Conservation (phyloP, 78 protist species). For the Trichosphaerium sp. region DNA sequence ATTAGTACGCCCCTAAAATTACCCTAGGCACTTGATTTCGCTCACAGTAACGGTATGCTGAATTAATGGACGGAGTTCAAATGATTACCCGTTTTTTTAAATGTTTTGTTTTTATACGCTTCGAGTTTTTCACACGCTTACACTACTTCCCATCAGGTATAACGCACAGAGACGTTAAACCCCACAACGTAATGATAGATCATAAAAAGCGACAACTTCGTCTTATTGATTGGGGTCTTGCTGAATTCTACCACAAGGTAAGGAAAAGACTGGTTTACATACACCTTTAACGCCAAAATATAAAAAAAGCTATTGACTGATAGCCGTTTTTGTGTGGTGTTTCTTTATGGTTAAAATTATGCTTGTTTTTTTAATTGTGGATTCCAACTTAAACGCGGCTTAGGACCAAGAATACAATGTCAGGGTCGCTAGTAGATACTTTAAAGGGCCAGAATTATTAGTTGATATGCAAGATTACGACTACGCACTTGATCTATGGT, state of each 20-base stretch:
- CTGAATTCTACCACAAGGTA: slow-evolving; percentile 98
- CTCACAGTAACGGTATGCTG: slow-evolving; percentile 7
- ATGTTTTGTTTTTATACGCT: neutral
- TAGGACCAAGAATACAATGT: slow-evolving; percentile 92
- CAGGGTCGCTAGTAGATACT: slow-evolving; percentile 99
- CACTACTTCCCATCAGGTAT: slow-evolving; percentile 61
- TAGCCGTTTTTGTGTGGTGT: too few species aligned
- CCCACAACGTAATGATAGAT: slow-evolving; percentile 96
- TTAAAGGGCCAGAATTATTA: slow-evolving; percentile 95
- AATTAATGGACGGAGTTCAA: too few species aligned
- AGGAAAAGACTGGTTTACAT: too few species aligned
- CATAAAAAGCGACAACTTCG: slow-evolving; percentile 81
- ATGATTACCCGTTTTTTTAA: too few species aligned
- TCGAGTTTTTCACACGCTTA: neutral
- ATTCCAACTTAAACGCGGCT: too few species aligned
- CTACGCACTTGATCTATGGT: slow-evolving; percentile 97
- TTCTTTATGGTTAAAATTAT: too few species aligned
- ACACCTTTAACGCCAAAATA: too few species aligned
- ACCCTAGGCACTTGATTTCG: slow-evolving; percentile 25
- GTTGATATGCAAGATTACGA: slow-evolving; percentile 91
- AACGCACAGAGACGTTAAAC: slow-evolving; percentile 93
- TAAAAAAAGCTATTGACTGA: too few species aligned
- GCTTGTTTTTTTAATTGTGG: too few species aligned
- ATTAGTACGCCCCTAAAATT: neutral
- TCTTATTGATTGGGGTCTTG: slow-evolving; percentile 99